Evolutionary conservation across 2,329 filamentous ascomycete species (phyloP).

Genomic region (Colletotrichum chlorophyti): DNA sequence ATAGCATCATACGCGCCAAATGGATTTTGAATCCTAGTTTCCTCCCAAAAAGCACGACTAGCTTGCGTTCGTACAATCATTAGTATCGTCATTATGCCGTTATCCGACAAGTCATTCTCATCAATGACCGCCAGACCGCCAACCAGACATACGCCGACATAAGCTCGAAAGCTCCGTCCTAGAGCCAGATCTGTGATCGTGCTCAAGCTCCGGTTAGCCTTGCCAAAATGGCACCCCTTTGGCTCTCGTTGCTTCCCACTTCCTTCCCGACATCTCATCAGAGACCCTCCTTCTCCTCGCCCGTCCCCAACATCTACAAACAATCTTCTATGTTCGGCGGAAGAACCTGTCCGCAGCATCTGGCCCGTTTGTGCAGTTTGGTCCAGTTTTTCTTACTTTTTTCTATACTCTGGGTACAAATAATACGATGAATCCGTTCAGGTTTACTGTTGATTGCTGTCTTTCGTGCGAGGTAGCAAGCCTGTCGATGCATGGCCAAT

Average conservation of each 20-base stretch:
- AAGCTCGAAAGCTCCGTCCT: constrained; percentile 3
- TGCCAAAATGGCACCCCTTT: background rate
- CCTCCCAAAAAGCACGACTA: constrained; percentile 23
- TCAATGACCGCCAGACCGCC: constrained; percentile 17
- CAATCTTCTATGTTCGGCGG: constrained; percentile 10
- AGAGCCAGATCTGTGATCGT: no score
- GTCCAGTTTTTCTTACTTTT: constrained; percentile 16
- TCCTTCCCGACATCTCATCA: background rate
- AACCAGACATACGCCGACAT: constrained; percentile 25
- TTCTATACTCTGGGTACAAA: constrained; percentile 13
- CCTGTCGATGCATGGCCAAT: background rate
- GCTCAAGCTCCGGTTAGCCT: no score
- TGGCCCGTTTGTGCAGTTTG: constrained; percentile 15
- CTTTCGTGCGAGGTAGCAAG: background rate
- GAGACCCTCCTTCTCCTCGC: background rate
- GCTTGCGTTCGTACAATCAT: constrained; percentile 28
- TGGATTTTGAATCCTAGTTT: background rate
- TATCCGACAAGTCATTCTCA: constrained; percentile 17
- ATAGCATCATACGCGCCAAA: constrained; percentile 1
- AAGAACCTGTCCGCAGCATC: constrained; percentile 12
- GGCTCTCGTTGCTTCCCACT: background rate
- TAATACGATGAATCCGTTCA: background rate
- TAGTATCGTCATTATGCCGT: constrained; percentile 29
- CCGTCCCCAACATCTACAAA: background rate
- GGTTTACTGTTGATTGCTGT: background rate